Conservation (phyloP, 2,329 filamentous ascomycete genomes). For the Sporothrix inflata region DNA sequence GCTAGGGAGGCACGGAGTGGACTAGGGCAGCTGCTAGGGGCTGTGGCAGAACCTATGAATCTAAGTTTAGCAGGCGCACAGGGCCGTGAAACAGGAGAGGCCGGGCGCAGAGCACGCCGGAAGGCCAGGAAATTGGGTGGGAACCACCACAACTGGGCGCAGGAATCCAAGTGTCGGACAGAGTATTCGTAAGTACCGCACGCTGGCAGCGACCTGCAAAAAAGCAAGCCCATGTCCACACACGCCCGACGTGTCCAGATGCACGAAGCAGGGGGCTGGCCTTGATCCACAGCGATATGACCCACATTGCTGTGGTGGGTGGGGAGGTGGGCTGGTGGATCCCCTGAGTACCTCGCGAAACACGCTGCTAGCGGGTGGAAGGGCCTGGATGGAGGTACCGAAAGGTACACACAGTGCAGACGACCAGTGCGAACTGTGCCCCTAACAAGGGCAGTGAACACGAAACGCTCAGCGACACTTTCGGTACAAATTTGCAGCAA, state of each 20-base stretch:
- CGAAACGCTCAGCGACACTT: background rate
- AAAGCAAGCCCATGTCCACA: background rate
- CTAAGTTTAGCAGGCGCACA: constrained; percentile 26
- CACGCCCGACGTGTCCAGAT: constrained; percentile 22
- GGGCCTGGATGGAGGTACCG: background rate
- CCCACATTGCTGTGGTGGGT: constrained; percentile 28
- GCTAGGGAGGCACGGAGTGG: constrained; percentile 25
- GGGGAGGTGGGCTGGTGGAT: background rate
- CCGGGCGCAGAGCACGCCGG: constrained; percentile 3
- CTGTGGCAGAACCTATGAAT: constrained; percentile 15
- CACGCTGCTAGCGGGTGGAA: background rate
- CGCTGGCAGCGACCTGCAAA: background rate
- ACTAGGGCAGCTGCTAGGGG: constrained; percentile 26
- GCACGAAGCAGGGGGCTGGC: constrained; percentile 30
- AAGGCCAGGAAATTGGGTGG: constrained; percentile 25
- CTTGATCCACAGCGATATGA: background rate
- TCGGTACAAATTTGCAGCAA: background rate
- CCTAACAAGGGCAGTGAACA: background rate
- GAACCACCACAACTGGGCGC: background rate
- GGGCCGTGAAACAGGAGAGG: constrained; percentile 31
- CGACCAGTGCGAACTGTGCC: background rate
- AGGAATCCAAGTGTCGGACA: background rate
- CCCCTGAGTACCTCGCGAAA: background rate
- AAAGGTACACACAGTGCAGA: constrained; percentile 6
- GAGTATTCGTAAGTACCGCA: background rate